Evolutionary conservation across 1,139 yeast genomes (phyloP), one percentile per base, ranked within the genome.

Genomic region (Kurtzmaniella quercitrusa): DNA sequence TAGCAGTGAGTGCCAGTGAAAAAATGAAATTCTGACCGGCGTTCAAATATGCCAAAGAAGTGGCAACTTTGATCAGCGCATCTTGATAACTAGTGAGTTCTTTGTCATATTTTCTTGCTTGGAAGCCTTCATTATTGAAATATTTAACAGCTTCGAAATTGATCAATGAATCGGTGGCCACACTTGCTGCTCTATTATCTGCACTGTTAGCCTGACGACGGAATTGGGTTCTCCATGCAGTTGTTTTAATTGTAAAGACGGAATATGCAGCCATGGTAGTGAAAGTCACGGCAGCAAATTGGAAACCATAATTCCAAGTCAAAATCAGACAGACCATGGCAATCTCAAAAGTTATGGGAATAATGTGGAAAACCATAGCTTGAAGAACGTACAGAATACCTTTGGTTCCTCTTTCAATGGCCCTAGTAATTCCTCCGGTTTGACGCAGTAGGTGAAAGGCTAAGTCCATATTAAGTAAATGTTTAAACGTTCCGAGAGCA

Each of bases 391-490:
- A 91, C 19, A 95, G 84, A 42, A 93, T 93, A 65, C 99, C 98
- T 54, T 93, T 93, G 1, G 98, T 93, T 60, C 99, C 99, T 53
- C 98, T 74, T 57, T 93, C 99, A 55, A 93, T 93, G 1, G 98
- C 98, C 48, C 98, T 72, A 0, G 97, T 93, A 38, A 93, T 66
- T 0, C 96, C 98, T 51, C 99, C 99, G 0, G 98, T 94, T 60
- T 94, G 98, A 53, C 91, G 74, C 7, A 94, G 76, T 41, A 93
- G 66, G 62, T 93, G 98, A 75, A 93, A 93, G 16, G 89, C 88
- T 41, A 91, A 68, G 63, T 93, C 99, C 65, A 93, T 74, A 52
- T 81, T 82, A 59, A 93, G 73, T 45, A 93, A 68, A 61, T 91
- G 98, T 39, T 71, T 74, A 61, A 93, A 93, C 0, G 97, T 91